Conservation (phyloP, 2,329 filamentous ascomycete genomes). For the Exophiala dermatitidis region DNA sequence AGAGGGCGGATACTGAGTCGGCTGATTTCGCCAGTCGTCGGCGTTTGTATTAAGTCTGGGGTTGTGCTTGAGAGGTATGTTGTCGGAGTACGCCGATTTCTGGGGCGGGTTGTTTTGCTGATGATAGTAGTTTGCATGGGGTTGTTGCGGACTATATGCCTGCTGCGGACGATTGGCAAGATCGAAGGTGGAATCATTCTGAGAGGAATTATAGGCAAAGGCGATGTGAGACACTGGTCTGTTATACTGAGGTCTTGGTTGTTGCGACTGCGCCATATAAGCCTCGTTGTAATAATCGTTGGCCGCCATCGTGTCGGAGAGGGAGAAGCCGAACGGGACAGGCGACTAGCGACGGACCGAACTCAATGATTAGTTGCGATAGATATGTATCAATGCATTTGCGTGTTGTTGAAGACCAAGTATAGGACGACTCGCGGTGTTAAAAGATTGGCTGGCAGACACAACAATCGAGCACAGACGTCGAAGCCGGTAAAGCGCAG, state of each 20-base stretch:
- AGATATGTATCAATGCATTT: neutral
- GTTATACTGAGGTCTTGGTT: constrained; percentile 7
- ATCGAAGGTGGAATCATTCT: constrained; percentile 29
- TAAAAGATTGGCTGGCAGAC: too few relatives aligned
- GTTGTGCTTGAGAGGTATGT: constrained; percentile 21
- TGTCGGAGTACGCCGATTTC: constrained; percentile 12
- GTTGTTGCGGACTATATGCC: constrained; percentile 5
- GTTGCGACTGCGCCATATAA: constrained; percentile 13
- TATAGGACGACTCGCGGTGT: too few relatives aligned
- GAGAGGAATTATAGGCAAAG: constrained; percentile 10
- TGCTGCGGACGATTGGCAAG: constrained; percentile 9
- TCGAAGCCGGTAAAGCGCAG: too few relatives aligned
- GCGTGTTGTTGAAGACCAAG: too few relatives aligned
- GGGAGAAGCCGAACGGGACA: neutral
- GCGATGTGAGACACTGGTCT: constrained; percentile 10
- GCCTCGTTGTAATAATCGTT: constrained; percentile 58
- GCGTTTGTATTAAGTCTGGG: constrained; percentile 16
- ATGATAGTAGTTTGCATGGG: constrained; percentile 11
- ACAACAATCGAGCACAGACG: too few relatives aligned
- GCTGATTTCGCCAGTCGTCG: constrained; percentile 29
- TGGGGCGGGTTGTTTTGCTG: constrained; percentile 11
- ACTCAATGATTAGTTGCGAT: neutral
- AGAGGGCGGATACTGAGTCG: constrained; percentile 43
- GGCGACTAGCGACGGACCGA: neutral
- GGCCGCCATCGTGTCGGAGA: constrained; percentile 48